Evolutionary conservation across 768 basidiomycete species (phyloP).

Genomic region (Scleroderma citrinum): DNA sequence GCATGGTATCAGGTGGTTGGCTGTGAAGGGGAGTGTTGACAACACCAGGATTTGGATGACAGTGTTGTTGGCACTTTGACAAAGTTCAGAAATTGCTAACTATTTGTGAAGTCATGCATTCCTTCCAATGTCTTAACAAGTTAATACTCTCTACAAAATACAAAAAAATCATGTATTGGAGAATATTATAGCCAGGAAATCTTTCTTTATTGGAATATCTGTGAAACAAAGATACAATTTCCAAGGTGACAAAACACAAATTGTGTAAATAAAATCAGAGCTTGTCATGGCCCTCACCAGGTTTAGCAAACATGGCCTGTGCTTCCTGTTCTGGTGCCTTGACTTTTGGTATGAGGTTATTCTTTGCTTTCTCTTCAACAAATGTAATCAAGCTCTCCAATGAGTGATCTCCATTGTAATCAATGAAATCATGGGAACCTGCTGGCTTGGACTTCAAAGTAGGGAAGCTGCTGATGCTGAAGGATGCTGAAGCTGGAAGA

Average conservation of each 20-base stretch:
- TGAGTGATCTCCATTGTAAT: conserved; percentile 90
- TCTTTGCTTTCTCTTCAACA: conserved; percentile 76
- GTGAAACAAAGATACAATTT: no score
- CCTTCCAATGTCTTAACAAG: not conserved
- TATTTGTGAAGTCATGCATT: not conserved
- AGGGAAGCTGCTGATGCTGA: conserved; percentile 87
- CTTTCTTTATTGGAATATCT: no score
- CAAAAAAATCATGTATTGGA: not conserved
- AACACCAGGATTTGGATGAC: not conserved
- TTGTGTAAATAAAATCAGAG: conserved; percentile 13
- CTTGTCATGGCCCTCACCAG: conserved; percentile 23
- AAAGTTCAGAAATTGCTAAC: not conserved
- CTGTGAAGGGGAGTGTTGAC: not conserved
- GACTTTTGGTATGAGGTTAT: conserved; percentile 45
- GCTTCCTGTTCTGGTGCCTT: conserved; percentile 18
- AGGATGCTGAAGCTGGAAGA: conserved; percentile 79
- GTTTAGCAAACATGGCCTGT: conserved; percentile 22
- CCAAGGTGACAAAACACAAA: conserved; percentile 12
- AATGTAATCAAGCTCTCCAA: conserved; percentile 82
- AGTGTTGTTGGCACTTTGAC: not conserved
- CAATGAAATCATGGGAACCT: conserved; percentile 78
- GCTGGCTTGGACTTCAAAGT: conserved; percentile 96
- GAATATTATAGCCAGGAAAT: no score
- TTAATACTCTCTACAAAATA: not conserved
- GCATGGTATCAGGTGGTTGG: not conserved